Evolutionary conservation across 108 stramenopile genomes (phyloP).

Genomic region (Chaetoceros muelleri): DNA sequence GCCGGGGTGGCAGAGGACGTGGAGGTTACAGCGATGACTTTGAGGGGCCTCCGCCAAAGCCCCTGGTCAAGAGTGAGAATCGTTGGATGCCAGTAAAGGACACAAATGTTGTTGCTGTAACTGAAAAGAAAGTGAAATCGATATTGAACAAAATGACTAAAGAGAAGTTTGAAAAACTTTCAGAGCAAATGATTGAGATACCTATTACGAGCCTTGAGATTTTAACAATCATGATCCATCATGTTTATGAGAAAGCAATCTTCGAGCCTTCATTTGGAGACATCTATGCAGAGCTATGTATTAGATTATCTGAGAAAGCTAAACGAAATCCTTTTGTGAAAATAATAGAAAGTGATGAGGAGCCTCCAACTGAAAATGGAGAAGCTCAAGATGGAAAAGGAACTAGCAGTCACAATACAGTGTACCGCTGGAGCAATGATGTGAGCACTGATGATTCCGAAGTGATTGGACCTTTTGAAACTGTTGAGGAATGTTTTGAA

Average conservation of each 20-base stretch:
- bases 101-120: slow-evolving; percentile 40
- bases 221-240: slow-evolving; percentile 63
- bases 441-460: slow-evolving; percentile 61
- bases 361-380: slow-evolving; percentile 53
- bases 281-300: slow-evolving; percentile 88
- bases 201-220: slow-evolving; percentile 63
- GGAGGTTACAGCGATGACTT: neutral
- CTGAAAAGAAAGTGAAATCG: slow-evolving; percentile 76
- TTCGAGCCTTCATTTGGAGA: slow-evolving; percentile 80
- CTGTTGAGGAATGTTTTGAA: slow-evolving; percentile 42
- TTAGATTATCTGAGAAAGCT: slow-evolving; percentile 32
- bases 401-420: slow-evolving; percentile 22
- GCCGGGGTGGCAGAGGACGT: slow-evolving; percentile 27
- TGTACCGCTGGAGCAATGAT: slow-evolving; percentile 74
- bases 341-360: slow-evolving; percentile 75
- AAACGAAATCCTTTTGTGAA: slow-evolving; percentile 46
- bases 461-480: slow-evolving; percentile 60
- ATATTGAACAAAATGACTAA: slow-evolving; percentile 90
- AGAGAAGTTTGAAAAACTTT: slow-evolving; percentile 76
- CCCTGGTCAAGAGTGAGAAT: slow-evolving; percentile 49
- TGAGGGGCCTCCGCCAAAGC: slow-evolving; percentile 19
- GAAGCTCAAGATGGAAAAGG: slow-evolving; percentile 24
- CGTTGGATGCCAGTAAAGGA: slow-evolving; percentile 67
- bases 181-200: slow-evolving; percentile 69
- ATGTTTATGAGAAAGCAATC: slow-evolving; percentile 91